Conservation (phyloP, 2,329 filamentous ascomycete genomes). For the Hymenoscyphus linearis region DNA sequence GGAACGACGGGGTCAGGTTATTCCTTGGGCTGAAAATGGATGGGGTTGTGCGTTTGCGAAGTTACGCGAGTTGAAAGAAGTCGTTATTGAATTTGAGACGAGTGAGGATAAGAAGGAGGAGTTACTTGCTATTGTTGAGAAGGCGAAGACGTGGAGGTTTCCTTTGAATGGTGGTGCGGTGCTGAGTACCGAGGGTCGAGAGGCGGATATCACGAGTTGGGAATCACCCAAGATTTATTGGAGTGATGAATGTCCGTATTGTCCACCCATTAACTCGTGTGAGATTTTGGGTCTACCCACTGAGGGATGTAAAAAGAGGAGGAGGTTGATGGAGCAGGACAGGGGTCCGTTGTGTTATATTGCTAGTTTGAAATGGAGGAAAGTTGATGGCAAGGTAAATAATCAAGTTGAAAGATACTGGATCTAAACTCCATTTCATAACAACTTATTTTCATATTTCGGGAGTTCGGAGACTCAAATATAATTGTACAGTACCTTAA, state of each 20-base stretch:
- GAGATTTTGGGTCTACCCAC: neutral
- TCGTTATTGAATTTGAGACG: constrained; percentile 26
- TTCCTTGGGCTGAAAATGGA: neutral
- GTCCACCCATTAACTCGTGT: neutral
- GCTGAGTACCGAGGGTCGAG: constrained; percentile 14
- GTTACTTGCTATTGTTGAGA: constrained; percentile 19
- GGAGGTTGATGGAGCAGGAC: neutral
- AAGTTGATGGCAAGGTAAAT: neutral
- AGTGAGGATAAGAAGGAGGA: constrained; percentile 24
- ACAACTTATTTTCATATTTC: no score
- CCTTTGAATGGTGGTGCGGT: constrained; percentile 13
- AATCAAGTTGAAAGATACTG: neutral
- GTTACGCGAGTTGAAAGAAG: constrained; percentile 12
- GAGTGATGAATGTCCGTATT: constrained; percentile 20
- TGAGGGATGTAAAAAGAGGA: constrained; percentile 6
- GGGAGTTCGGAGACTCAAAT: no score
- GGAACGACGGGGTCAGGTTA: neutral
- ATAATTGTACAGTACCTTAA: no score
- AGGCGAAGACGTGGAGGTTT: constrained; percentile 22
- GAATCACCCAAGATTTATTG: constrained; percentile 12
- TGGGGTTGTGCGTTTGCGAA: constrained; percentile 22
- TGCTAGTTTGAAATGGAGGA: neutral
- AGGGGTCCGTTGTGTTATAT: constrained; percentile 4
- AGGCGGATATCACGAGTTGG: constrained; percentile 11
- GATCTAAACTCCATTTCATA: no score